Percentiles rank a stretch among this genome's conserved stretches.
Conservation (phyloP, 768 basidiomycete species). For the Termitomyces sp. region DNA sequence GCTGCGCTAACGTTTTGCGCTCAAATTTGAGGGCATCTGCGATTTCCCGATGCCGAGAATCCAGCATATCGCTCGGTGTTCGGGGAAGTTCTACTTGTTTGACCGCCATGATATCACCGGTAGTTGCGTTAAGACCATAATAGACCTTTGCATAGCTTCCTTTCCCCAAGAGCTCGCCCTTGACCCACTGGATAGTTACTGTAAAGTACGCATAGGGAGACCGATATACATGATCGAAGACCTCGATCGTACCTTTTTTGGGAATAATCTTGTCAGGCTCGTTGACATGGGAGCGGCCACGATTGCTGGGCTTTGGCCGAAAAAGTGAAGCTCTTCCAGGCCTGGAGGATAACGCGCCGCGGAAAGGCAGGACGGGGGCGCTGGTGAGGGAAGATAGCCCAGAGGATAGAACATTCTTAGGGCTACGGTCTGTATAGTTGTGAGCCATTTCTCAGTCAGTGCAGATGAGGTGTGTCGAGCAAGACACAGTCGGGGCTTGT, state of each 20-base stretch:
- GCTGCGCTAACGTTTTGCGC: conserved; percentile 77
- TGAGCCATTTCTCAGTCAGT: conserved; percentile 3
- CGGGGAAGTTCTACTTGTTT: conserved; percentile 91
- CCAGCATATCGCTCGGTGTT: conserved; percentile 62
- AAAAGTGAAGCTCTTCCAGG: background rate
- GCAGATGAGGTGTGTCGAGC: background rate
- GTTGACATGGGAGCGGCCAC: background rate
- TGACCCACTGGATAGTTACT: conserved; percentile 87
- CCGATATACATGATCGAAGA: background rate
- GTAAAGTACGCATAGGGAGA: background rate
- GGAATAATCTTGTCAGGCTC: background rate
- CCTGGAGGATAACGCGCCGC: background rate
- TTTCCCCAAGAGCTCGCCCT: conserved; percentile 87
- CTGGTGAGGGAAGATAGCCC: conserved; percentile 1
- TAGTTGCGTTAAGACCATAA: conserved; percentile 82
- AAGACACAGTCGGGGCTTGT: background rate
- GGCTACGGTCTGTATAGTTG: background rate
- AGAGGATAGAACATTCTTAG: background rate
- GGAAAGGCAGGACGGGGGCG: conserved; percentile 2
- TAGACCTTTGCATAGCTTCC: conserved; percentile 95
- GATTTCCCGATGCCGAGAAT: conserved; percentile 58
- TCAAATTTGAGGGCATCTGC: conserved; percentile 83
- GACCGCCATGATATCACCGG: conserved; percentile 91
- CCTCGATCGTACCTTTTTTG: conserved; percentile 10
- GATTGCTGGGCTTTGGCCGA: background rate